Base-by-base conservation (phyloP, 225 moss, liverwort and hornwort species). In the Marchantia paleacea region DNA sequence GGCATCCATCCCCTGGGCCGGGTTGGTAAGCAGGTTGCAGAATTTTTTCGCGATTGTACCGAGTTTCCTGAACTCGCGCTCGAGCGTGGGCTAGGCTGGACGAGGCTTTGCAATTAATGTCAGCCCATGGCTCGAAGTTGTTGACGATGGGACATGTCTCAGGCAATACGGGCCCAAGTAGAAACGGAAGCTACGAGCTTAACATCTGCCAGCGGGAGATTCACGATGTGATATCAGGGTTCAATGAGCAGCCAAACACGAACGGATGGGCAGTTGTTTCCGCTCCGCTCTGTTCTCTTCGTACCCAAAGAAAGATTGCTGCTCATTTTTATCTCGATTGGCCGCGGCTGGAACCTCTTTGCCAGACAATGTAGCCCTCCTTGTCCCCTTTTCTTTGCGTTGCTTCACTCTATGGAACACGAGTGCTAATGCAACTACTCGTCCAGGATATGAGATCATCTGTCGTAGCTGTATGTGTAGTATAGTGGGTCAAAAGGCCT, bases 201-300 rank as follows among this genome's bases (percentile, higher is more conserved):
- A 10, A 70, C 75, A 51, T 54, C 65, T 81, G 52, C 73, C 69
- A 70, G 47, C 69, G 24, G 47, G 52, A 57, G 54, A 77, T 85
- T 60, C 52, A n/a, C 55, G 55, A 48, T 78, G 57, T 52, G 61
- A n/a, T 15, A 53, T 26, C 16, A 78, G 13, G 57, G 9, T 73
- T 49, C 72, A 78, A 49, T 19, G 51, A 24, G 52, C 67, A 61
- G 48, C 31, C 55, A 30, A 3, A 14, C 54, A 72, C 55, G 72
- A 78, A 65, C 52, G 30, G 50, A 55, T 39, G 39, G 39, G 39
- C 48, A 65, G 16, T 60, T 49, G 12, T 67, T n/a, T 58, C 49
- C 48, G 12, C 24, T 72, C 25, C 48, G 28, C 25, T 18, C 25
- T 54, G 25, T 55, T 7, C 52, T 47, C 25, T 16, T 29, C 65